Percentiles rank a stretch among this genome's conserved stretches.
Conservation (phyloP, 2,329 filamentous ascomycete species). For the Aspergillus brasiliensis region DNA sequence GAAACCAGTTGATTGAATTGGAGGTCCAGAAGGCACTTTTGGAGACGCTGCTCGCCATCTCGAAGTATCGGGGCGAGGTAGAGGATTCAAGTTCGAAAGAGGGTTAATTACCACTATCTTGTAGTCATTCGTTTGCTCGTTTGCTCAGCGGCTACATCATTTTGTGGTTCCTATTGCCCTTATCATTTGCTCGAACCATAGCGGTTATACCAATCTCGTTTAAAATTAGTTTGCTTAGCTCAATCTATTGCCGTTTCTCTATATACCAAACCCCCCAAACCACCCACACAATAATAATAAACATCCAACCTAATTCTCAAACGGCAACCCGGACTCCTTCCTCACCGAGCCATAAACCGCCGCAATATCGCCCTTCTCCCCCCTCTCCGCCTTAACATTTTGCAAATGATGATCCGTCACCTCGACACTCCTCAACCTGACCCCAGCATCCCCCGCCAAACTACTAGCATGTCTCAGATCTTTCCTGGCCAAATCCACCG, state of each 20-base stretch:
- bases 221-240: background rate
- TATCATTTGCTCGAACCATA: too few species aligned
- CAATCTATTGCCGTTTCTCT: background rate
- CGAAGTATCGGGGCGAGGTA: background rate
- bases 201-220: too few species aligned
- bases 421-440: slow-evolving; percentile 65
- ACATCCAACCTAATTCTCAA: slow-evolving; percentile 74
- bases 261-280: background rate
- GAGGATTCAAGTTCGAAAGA: background rate
- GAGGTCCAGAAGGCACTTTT: background rate
- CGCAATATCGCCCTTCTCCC: slow-evolving; percentile 74
- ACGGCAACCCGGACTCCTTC: slow-evolving; percentile 72
- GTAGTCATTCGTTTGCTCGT: too few species aligned
- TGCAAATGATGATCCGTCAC: slow-evolving; percentile 69
- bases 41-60: background rate
- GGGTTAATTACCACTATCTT: background rate
- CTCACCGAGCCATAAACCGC: slow-evolving; percentile 80
- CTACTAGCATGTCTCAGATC: slow-evolving; percentile 74
- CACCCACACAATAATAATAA: slow-evolving; percentile 48
- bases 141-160: too few species aligned
- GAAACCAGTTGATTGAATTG: background rate
- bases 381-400: slow-evolving; percentile 68
- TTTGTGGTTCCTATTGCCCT: too few species aligned
- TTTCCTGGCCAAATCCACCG: slow-evolving; percentile 79
- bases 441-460: slow-evolving; percentile 65